Conservation (phyloP, 2,329 filamentous ascomycete species). For the Lizonia empirigonia region DNA sequence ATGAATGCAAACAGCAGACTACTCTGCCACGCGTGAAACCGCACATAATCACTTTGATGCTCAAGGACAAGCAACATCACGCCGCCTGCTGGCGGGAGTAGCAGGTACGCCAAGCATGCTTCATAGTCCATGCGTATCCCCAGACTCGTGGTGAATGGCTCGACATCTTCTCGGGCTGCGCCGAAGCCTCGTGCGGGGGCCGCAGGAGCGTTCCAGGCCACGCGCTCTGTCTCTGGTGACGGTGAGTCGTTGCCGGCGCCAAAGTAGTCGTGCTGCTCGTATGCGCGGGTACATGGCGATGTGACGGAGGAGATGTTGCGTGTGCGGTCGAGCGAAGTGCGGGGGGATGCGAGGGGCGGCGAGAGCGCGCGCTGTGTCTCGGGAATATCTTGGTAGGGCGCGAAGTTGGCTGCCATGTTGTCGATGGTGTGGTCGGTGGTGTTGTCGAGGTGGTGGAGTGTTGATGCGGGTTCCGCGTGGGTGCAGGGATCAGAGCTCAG, state of each 20-base stretch:
- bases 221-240: slow-evolving; percentile 31
- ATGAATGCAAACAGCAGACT: slow-evolving; percentile 77
- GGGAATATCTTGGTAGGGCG: slow-evolving; percentile 93
- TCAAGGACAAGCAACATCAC: slow-evolving; percentile 85
- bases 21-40: slow-evolving; percentile 97
- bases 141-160: slow-evolving; percentile 84
- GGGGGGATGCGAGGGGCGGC: slow-evolving; percentile 61
- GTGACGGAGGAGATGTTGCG: slow-evolving; percentile 35
- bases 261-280: slow-evolving; percentile 52
- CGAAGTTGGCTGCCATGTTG: slow-evolving; percentile 67
- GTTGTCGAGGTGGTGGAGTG: background rate
- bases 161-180: slow-evolving; percentile 66
- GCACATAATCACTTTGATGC: slow-evolving; percentile 95
- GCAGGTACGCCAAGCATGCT: slow-evolving; percentile 85
- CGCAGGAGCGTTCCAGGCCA: slow-evolving; percentile 33
- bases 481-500: slow-evolving; percentile 25
- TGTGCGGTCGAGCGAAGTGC: slow-evolving; percentile 47
- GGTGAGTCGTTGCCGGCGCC: slow-evolving; percentile 21
- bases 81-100: slow-evolving; percentile 82
- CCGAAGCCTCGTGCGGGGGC: slow-evolving; percentile 9
- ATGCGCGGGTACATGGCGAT: slow-evolving; percentile 40
- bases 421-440: background rate
- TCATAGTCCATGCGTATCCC: slow-evolving; percentile 87
- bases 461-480: slow-evolving; percentile 17
- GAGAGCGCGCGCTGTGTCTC: slow-evolving; percentile 83